Conservation (phyloP, 768 basidiomycete genomes). For the Pisolithus albus region DNA sequence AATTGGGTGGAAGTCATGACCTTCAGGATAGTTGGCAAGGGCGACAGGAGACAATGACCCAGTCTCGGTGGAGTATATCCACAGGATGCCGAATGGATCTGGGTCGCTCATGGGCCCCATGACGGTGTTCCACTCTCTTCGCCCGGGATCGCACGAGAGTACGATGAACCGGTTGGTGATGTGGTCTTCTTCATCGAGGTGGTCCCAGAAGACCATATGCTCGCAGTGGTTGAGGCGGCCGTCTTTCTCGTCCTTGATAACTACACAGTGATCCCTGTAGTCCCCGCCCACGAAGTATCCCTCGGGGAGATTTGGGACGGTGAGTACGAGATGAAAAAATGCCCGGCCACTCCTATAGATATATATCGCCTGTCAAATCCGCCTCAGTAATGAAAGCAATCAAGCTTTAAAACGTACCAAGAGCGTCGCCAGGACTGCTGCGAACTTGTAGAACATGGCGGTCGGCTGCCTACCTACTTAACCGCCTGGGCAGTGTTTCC, state of each 20-base stretch:
- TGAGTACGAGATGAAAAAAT: constrained; percentile 36
- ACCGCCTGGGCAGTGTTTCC: neutral
- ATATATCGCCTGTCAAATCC: constrained; percentile 32
- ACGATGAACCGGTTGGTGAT: constrained; percentile 39
- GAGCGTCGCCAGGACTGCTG: constrained; percentile 4
- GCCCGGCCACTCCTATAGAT: constrained; percentile 40
- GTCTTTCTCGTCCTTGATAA: constrained; percentile 29
- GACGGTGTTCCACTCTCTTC: constrained; percentile 65
- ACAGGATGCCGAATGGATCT: constrained; percentile 49
- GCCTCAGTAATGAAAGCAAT: neutral
- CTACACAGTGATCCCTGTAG: constrained; percentile 39
- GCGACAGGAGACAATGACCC: constrained; percentile 33
- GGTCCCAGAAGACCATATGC: constrained; percentile 61
- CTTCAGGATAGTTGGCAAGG: constrained; percentile 46
- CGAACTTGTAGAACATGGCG: constrained; percentile 10
- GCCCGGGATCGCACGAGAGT: constrained; percentile 36
- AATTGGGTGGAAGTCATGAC: constrained; percentile 66
- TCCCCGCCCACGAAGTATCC: constrained; percentile 49
- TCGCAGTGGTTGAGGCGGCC: constrained; percentile 47
- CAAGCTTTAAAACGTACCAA: constrained; percentile 3
- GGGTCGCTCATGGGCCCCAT: constrained; percentile 66
- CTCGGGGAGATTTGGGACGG: constrained; percentile 37
- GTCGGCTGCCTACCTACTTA: neutral
- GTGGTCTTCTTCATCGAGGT: constrained; percentile 33
- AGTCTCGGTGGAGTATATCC: constrained; percentile 38